Base-by-base conservation (phyloP, 208 protist species). In the Leishmania lainsoni region DNA sequence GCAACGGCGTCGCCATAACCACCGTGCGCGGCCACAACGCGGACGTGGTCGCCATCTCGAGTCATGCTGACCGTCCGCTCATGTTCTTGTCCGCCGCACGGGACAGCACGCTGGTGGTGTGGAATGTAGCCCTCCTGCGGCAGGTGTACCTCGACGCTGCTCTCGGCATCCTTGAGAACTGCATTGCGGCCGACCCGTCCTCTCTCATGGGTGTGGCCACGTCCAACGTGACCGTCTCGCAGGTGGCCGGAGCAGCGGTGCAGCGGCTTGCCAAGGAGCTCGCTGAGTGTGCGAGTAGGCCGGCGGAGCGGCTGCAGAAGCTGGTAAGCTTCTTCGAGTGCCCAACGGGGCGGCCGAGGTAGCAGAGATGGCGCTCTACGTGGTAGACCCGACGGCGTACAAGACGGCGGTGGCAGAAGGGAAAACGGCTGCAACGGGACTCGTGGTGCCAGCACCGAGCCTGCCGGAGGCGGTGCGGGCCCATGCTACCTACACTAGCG, bases 101-200 rank as follows among this genome's bases (percentile, higher is more conserved):
- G 39, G 98, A 99, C 81, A 91, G 91, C 48, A 92, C 93, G 10
- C 78, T 98, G 26, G 88, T 97, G 32, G 89, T 96, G 85, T 99
- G 97, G 97, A 83, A 86, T 52, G 59, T 98, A 9, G 87, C 88
- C 14, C 78, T 95, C 49, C 77, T 97, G 78, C 86, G 89, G 10
- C 90, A 95, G 66, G 81, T 93, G 14, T 89, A 84, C 70, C 87
- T 97, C 9, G 88, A 97, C 63, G 93, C 93, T 29, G 89, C 92
- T 3, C 81, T 98, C 20, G 93, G 91, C 39, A 85, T 84, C 76
- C 76, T 96, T 14, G 90, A 94, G 39, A 81, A 87, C 75, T 83
- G 75, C 78, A 80, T 94, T 29, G 87, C 93, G 5, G 80, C 86
- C 8, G 95, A 96, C 48, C 77, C 83, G 16, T 75, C 86, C 9